Conservation (phyloP, 2,329 filamentous ascomycete species). For the Pseudohalonectria lignicola region DNA sequence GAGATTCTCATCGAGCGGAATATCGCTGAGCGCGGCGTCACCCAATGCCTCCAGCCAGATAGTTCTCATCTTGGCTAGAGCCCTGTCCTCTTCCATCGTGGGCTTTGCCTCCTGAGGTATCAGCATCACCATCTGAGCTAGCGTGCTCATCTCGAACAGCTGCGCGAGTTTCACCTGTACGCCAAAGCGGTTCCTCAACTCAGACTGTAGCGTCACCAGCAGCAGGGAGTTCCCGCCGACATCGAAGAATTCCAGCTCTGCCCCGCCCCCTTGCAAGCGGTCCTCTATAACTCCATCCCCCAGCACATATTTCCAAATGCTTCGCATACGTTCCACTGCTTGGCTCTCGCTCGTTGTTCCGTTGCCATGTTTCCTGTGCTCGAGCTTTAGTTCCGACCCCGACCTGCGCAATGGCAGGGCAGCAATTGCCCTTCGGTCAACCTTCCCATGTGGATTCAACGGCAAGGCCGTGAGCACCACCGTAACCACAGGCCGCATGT, state of each 20-base stretch:
- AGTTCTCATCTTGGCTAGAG: background rate
- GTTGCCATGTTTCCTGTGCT: background rate
- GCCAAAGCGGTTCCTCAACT: background rate
- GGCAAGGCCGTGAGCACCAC: background rate
- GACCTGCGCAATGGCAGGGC: background rate
- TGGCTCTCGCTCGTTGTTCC: no score
- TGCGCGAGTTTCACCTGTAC: background rate
- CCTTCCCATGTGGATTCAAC: background rate
- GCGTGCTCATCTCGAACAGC: background rate
- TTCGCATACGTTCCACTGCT: no score
- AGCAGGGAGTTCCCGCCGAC: background rate
- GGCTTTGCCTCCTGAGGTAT: background rate
- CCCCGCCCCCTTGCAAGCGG: no score
- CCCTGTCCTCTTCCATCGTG: background rate
- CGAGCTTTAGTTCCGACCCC: background rate
- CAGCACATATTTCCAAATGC: no score
- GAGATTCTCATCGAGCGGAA: slow-evolving; percentile 6
- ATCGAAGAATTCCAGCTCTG: background rate
- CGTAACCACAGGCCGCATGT: slow-evolving; percentile 19
- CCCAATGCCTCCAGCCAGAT: background rate
- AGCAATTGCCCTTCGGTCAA: background rate
- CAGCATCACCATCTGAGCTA: background rate
- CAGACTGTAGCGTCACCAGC: background rate
- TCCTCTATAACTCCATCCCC: no score
- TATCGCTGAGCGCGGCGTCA: background rate